These are phyloP conservation scores for Theileria sp. DNA, from an alignment of 169 alveolate species.

Conservation along the genomic window DNA sequence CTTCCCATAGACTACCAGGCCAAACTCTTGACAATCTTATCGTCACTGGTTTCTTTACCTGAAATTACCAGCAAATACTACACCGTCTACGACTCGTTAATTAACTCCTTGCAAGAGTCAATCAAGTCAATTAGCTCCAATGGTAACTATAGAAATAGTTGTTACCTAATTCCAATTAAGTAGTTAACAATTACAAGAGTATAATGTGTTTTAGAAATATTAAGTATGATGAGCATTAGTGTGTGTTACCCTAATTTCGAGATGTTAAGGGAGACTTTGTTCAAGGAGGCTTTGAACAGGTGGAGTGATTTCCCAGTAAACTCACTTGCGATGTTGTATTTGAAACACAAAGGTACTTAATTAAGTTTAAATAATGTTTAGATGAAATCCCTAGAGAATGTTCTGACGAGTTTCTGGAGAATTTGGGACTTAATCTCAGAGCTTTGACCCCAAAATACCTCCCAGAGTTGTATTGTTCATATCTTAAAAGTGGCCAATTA, in stretches of 20 bases:
- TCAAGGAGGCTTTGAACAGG: slow-evolving; percentile 11
- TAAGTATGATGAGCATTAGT: slow-evolving; percentile 3
- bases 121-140: background rate
- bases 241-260: slow-evolving; percentile 1
- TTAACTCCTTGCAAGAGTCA: background rate
- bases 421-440: background rate
- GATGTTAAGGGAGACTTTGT: slow-evolving; percentile 1
- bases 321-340: slow-evolving; percentile 12
- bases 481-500: slow-evolving; percentile 21
- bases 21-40: slow-evolving; percentile 29
- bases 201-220: background rate
- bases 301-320: background rate
- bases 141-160: too few species aligned
- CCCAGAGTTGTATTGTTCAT: slow-evolving; percentile 42
- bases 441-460: slow-evolving; percentile 13
- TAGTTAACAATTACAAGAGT: background rate
- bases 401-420: slow-evolving; percentile 1
- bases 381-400: slow-evolving; percentile 12
- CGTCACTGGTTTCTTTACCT: slow-evolving; percentile 12
- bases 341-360: slow-evolving; percentile 3
- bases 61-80: slow-evolving; percentile 4
- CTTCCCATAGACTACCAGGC: slow-evolving; percentile 26
- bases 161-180: too few species aligned
- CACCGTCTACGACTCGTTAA: slow-evolving; percentile 1
- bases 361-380: background rate